Base-by-base conservation (phyloP, 345 rosid genomes). In the Mercurialis annua region DNA sequence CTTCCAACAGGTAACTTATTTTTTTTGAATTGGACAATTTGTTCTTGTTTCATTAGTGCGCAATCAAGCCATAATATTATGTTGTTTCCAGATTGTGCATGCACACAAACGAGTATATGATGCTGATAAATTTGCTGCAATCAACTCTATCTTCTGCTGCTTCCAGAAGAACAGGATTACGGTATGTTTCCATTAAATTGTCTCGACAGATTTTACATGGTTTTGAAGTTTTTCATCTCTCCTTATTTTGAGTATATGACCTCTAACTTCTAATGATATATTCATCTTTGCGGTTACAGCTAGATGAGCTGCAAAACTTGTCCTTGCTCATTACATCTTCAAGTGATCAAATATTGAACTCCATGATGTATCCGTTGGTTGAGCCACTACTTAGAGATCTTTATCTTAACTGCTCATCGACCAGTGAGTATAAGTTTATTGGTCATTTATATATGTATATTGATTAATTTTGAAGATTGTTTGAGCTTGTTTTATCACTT, bases 71-170 rank as follows among this genome's bases (percentile, higher is more conserved):
- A 56, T 82, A 27, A 64, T 69, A 18, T 64, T 66, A 20, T 64
- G 47, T 68, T 64, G n/a, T 66, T 74, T 75, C 66, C 83, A 93
- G 97, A 87, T 93, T 23, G 73, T 93, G 55, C 79, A 73, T 78
- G 80, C 90, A 31, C 94, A 93, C 77, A 62, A 76, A 63, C 85
- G 84, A 71, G 81, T 87, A 46, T 93, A 82, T 80, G 83, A 78
- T 65, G 80, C 81, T 55, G 90, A 80, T 50, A 80, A 59, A 17
- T 90, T 87, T 74, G 78, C 71, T 66, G 77, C 62, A 61, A 85
- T 93, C 73, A 79, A 76, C 76, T 76, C 85, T 61, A 77, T 80
- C 30, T 77, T 88, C 72, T 56, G 50, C 77, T 77, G 83, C 33
- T 68, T 80, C 65, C 80, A 69, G 54, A 81, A 75, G 69, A 62